A percentile compares a stretch with the other conserved stretches of the same genome.
These are phyloP conservation scores for Fusarium abutilonis DNA, from an alignment of 2,329 filamentous ascomycete genomes.

Conservation along the genomic window DNA sequence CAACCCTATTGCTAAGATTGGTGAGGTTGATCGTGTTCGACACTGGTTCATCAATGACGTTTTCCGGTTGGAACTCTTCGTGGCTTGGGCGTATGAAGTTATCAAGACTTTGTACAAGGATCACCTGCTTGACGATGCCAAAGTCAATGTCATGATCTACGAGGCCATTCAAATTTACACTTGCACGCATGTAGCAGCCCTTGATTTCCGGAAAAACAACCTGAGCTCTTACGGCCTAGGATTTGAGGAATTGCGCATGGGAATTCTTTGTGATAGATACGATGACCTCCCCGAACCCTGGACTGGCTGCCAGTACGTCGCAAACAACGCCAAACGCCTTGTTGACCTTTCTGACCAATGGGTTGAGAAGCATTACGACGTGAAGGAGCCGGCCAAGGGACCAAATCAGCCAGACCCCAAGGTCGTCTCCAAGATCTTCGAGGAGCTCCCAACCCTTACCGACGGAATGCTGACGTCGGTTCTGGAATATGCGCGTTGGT, in stretches of 20 bases:
- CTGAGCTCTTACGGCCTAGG: conserved; percentile 77
- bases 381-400: conserved; percentile 47
- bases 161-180: conserved; percentile 75
- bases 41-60: conserved; percentile 87
- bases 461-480: conserved; percentile 66
- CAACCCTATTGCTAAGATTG: conserved; percentile 68
- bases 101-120: conserved; percentile 78
- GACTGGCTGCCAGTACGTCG: conserved; percentile 76
- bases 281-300: conserved; percentile 81
- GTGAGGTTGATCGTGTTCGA: conserved; percentile 82
- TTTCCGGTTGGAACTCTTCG: conserved; percentile 74
- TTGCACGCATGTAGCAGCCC: conserved; percentile 64
- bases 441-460: conserved; percentile 61
- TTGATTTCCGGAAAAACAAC: conserved; percentile 78
- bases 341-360: conserved; percentile 67
- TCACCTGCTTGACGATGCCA: conserved; percentile 63
- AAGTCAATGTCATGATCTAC: conserved; percentile 65
- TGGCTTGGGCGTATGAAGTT: conserved; percentile 81
- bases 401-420: conserved; percentile 51
- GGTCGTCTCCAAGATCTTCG: conserved; percentile 58
- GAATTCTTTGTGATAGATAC: conserved; percentile 71
- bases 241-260: conserved; percentile 71
- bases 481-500: conserved; percentile 64
- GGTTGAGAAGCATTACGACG: conserved; percentile 59
- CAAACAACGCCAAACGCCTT: conserved; percentile 69